Percentiles rank a stretch among this genome's conserved stretches.
phyloP scores from a whole-genome alignment of 1,284 basidiomycete genomes.

The Paramarasmius palmivorus region DNA sequence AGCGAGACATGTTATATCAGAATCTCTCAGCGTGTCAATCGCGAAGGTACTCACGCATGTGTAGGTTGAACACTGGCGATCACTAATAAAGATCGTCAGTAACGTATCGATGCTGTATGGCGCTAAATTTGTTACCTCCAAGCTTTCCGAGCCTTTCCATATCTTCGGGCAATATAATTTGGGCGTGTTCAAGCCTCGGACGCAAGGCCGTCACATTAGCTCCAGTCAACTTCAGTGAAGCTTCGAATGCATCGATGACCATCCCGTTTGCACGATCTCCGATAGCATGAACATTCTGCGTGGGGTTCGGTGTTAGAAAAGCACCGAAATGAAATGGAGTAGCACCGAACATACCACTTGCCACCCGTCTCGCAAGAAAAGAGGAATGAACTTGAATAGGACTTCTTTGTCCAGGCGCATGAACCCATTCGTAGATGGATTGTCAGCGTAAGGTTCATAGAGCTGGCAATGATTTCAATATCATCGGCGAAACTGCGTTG shows the following conservation, averaged over 20 bases:
- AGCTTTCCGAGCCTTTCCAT: constrained; percentile 74
- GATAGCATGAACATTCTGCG: constrained; percentile 86
- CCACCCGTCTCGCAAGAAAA: constrained; percentile 77
- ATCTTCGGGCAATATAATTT: constrained; percentile 76
- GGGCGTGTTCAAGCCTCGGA: constrained; percentile 88
- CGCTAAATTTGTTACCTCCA: constrained; percentile 52
- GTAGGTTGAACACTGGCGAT: constrained; percentile 87
- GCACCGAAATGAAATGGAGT: constrained; percentile 3
- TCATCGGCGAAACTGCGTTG: constrained; percentile 2
- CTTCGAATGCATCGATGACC: constrained; percentile 82
- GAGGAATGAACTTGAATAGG: constrained; percentile 64
- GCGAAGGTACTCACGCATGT: constrained; percentile 63
- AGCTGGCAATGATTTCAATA: constrained; percentile 43
- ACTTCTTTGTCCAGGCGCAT: constrained; percentile 70
- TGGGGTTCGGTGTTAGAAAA: constrained; percentile 6
- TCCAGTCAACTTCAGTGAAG: constrained; percentile 55
- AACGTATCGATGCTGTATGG: constrained; percentile 6
- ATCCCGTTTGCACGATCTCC: constrained; percentile 89
- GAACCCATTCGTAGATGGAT: constrained; percentile 74
- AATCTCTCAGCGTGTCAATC: constrained; percentile 1
- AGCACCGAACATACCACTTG: constrained; percentile 64
- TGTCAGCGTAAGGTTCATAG: constrained; percentile 81
- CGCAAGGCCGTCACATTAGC: constrained; percentile 64
- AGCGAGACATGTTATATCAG: neutral
- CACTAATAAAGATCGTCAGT: constrained; percentile 37